These are phyloP conservation scores for Alloteropsis semialata DNA, from an alignment of 176 grass and related monocot genomes.

Conservation along the genomic window DNA sequence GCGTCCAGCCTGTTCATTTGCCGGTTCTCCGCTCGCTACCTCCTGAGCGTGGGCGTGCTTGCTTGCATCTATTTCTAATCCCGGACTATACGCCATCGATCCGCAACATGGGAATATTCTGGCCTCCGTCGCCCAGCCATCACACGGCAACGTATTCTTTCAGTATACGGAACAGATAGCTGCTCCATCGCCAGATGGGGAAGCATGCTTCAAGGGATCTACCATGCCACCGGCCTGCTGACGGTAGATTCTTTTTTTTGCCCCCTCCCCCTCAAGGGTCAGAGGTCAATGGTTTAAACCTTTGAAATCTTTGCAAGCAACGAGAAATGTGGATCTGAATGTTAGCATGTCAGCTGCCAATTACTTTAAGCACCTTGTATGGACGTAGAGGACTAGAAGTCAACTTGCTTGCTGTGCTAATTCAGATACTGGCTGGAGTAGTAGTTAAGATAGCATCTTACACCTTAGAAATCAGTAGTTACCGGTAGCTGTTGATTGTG, in stretches of 20 bases:
- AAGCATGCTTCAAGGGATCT: slow-evolving; percentile 23
- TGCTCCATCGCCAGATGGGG: not conserved
- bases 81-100: slow-evolving; percentile 30
- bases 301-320: not conserved
- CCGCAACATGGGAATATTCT: slow-evolving; percentile 46
- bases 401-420: not conserved
- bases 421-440: not conserved
- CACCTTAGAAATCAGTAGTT: not conserved
- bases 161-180: slow-evolving; percentile 38
- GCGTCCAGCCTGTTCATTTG: slow-evolving; percentile 21
- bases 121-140: slow-evolving; percentile 26
- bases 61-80: slow-evolving; percentile 1
- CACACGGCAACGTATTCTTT: slow-evolving; percentile 32
- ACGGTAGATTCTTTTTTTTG: not conserved
- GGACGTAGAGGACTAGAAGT: not conserved
- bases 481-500: not conserved
- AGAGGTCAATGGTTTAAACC: slow-evolving; percentile 9
- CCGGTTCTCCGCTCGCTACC: not conserved
- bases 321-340: too few relatives aligned
- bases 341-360: not conserved
- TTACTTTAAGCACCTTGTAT: not conserved
- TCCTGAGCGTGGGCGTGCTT: not conserved
- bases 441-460: not conserved
- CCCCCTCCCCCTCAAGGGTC: not conserved
- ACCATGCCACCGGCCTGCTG: not conserved